A percentile compares a stretch with the other conserved stretches of the same genome.
These are phyloP conservation scores for Cyclotella distinguenda DNA, from an alignment of 108 stramenopile species.

Conservation along the genomic window DNA sequence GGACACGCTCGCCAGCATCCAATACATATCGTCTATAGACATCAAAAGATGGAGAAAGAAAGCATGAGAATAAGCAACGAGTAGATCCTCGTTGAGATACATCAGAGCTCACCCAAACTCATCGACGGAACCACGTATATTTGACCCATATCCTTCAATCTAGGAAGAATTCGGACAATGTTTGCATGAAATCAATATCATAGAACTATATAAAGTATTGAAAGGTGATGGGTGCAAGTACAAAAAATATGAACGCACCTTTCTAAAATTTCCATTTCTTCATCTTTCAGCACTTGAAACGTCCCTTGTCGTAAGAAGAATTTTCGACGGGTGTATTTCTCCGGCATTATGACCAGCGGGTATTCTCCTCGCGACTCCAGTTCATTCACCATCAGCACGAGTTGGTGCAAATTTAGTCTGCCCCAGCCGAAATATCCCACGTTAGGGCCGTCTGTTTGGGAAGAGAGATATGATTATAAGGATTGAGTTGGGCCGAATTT, in stretches of 20 bases:
- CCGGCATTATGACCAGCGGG: conserved; percentile 40
- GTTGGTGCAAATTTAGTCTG: conserved; percentile 42
- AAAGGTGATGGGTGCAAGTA: background rate
- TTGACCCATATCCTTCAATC: conserved; percentile 40
- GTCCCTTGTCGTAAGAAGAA: conserved; percentile 45
- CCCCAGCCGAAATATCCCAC: conserved; percentile 57
- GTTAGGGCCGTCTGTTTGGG: conserved; percentile 39
- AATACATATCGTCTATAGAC: conserved; percentile 37
- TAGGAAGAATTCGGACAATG: too few relatives aligned
- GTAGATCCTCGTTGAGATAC: background rate
- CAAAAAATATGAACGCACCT: background rate
- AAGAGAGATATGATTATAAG: background rate
- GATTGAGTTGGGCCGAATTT: too few relatives aligned
- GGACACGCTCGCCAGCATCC: conserved; percentile 56
- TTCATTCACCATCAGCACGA: conserved; percentile 62
- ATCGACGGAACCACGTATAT: conserved; percentile 64
- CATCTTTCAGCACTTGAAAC: conserved; percentile 44
- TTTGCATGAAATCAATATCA: too few relatives aligned
- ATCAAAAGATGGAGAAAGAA: background rate
- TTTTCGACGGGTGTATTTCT: conserved; percentile 46
- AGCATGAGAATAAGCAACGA: background rate
- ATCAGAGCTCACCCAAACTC: conserved; percentile 8
- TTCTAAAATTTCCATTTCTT: conserved; percentile 40
- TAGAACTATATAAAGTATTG: background rate
- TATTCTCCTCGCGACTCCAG: conserved; percentile 55